Percentiles rank a stretch among this genome's conserved stretches.
Evolutionary conservation across 1,284 basidiomycete genomes (phyloP).

Genomic region (Austroboletus novae-zelandiae): DNA sequence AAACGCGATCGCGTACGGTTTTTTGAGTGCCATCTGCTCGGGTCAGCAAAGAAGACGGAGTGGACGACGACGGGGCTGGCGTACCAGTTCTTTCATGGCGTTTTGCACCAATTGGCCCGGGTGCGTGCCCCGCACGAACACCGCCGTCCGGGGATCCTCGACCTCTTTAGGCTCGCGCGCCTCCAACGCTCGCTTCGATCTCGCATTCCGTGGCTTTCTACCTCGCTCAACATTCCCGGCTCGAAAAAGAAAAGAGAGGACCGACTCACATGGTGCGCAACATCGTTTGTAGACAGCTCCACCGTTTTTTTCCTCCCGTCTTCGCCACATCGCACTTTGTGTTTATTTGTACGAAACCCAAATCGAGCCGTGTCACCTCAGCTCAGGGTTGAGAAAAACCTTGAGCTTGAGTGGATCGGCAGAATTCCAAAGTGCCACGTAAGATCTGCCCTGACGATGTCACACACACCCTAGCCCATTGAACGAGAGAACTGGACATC

Average conservation of each 20-base stretch:
- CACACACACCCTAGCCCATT: too few species aligned
- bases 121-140: constrained; percentile 90
- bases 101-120: constrained; percentile 78
- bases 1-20: constrained; percentile 88
- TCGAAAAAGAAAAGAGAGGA: not conserved
- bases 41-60: not conserved
- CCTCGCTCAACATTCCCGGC: not conserved
- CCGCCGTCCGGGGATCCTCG: constrained; percentile 80
- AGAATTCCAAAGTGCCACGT: too few species aligned
- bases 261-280: constrained; percentile 39
- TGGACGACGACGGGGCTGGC: constrained; percentile 28
- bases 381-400: too few species aligned
- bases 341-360: too few species aligned
- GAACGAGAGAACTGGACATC: too few species aligned
- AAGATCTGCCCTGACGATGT: too few species aligned
- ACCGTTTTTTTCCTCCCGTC: too few species aligned
- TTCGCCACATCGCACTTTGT: too few species aligned
- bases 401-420: too few species aligned
- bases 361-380: too few species aligned
- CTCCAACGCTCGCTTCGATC: constrained; percentile 91
- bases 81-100: constrained; percentile 87
- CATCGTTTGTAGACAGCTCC: constrained; percentile 21
- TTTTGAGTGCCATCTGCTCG: constrained; percentile 85
- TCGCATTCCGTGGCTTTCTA: constrained; percentile 94
- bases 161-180: constrained; percentile 87